These are phyloP conservation scores for Pseudognaphalium luteoalbum DNA, from an alignment of 129 eudicot genomes.

Conservation along the genomic window DNA sequence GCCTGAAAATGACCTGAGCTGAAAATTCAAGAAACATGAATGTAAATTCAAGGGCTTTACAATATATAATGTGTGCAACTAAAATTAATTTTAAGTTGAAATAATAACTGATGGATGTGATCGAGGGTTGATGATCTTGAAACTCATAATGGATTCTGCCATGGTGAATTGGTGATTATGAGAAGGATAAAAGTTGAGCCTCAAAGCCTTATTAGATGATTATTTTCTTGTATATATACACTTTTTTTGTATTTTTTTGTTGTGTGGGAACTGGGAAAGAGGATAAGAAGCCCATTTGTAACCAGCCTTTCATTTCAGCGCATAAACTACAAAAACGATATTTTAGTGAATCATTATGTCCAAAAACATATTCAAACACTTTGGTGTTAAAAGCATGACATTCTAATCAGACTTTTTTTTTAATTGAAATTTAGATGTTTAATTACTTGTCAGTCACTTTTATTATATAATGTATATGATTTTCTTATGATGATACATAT, in stretches of 20 bases:
- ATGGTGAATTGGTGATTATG: constrained; percentile 43
- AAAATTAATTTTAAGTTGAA: neutral
- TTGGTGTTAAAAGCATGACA: too few relatives aligned
- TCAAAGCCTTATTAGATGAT: constrained; percentile 1
- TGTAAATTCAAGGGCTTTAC: neutral
- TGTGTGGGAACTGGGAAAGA: constrained; percentile 21
- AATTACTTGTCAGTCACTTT: too few relatives aligned
- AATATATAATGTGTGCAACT: neutral
- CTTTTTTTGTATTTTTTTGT: constrained; percentile 25
- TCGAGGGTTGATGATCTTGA: constrained; percentile 51
- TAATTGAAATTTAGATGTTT: too few relatives aligned
- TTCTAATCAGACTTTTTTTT: too few relatives aligned
- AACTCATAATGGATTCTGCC: constrained; percentile 72
- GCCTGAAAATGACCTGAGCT: constrained; percentile 55
- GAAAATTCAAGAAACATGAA: constrained; percentile 27
- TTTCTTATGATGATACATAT: too few relatives aligned
- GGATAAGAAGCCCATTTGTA: constrained; percentile 69
- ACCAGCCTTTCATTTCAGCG: constrained; percentile 51
- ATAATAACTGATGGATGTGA: constrained; percentile 33
- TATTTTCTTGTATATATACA: neutral
- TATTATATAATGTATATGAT: too few relatives aligned
- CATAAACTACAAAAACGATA: neutral
- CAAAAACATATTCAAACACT: too few relatives aligned
- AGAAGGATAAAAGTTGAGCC: constrained; percentile 3
- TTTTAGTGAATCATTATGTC: too few relatives aligned